These are phyloP conservation scores for Kuraishia cidri DNA, from an alignment of 805 yeast species.

Conservation along the genomic window DNA sequence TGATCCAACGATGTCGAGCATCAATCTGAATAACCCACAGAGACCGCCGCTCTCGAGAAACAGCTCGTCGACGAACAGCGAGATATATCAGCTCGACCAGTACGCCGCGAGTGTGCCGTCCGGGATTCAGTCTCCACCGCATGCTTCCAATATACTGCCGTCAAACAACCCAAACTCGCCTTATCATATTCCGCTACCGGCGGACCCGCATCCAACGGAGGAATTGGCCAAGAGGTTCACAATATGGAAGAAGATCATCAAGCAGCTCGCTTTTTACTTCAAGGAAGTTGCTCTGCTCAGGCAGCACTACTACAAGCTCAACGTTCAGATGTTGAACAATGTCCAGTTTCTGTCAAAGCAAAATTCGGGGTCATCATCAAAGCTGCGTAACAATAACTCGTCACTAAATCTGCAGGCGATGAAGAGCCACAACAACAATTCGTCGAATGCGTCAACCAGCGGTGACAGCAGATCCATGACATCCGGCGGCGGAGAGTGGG, in stretches of 20 bases:
- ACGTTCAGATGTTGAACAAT: constrained; percentile 42
- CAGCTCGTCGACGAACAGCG: too few relatives aligned
- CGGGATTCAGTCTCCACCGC: too few relatives aligned
- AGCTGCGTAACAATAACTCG: constrained; percentile 2
- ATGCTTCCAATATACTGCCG: constrained; percentile 13
- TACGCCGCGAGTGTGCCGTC: too few relatives aligned
- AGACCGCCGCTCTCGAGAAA: too few relatives aligned
- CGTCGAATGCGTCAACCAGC: not conserved
- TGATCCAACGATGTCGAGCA: too few relatives aligned
- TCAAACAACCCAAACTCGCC: constrained; percentile 23
- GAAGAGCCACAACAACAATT: not conserved
- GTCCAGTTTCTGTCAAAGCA: constrained; percentile 26
- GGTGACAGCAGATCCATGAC: constrained; percentile 2
- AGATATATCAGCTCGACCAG: too few relatives aligned
- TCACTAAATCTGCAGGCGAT: too few relatives aligned
- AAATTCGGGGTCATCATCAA: constrained; percentile 3
- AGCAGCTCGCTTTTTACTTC: constrained; percentile 42
- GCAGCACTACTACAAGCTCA: constrained; percentile 41
- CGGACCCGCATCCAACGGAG: constrained; percentile 32
- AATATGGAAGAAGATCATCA: constrained; percentile 48
- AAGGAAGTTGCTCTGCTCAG: constrained; percentile 41
- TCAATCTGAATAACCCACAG: too few relatives aligned
- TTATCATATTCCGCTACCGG: constrained; percentile 20
- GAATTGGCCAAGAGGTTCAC: constrained; percentile 43
- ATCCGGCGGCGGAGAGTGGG: not conserved